Evolutionary conservation across 202 grass and related monocot species (phyloP), one percentile per base, ranked within the genome.

Genomic region (Digitaria exilis): DNA sequence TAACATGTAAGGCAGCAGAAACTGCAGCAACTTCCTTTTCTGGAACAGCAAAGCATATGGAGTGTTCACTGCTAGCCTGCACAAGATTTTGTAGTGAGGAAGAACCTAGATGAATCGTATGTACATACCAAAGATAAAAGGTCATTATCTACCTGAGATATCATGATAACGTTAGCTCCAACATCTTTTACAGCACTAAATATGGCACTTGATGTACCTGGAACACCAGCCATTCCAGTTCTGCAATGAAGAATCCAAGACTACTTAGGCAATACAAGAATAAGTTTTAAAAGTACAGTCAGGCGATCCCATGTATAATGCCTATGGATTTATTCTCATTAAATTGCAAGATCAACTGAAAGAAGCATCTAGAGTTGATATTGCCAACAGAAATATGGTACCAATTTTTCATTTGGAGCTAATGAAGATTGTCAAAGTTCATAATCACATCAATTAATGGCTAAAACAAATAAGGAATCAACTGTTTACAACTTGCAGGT

Each of bases 141-240:
- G 11, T 65, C 30, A 19, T 61, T 16, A 80, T 58, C 42, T 81
- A 98, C 96, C 89, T 98, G 96, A 79, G 96, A 98, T 81, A 98
- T 98, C 96, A 98, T 98, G 85, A 90, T 90, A 90, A 98, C 96
- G 79, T 98, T 98, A 87, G 96, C 96, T 79, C 93, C 96, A 79
- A 98, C 96, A 80, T 96, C 96, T 87, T 98, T 98, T 41, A 90
- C 93, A 82, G 85, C 76, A 81, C 84, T 75, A 92, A 98, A 98
- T 79, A 98, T 98, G 73, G 87, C 75, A 92, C 89, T 92, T 72
- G 96, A 82, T 79, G 96, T 98, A 84, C 93, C 96, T 76, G 96
- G 96, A 88, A 99, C 93, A 69, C 96, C 96, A 32, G 93, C 96
- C 93, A 99, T 99, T 89, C 96, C 96, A 89, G 93, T 99, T 89